Conservation (phyloP, 306 rosid species). For the Gastrolobium bilobum region DNA sequence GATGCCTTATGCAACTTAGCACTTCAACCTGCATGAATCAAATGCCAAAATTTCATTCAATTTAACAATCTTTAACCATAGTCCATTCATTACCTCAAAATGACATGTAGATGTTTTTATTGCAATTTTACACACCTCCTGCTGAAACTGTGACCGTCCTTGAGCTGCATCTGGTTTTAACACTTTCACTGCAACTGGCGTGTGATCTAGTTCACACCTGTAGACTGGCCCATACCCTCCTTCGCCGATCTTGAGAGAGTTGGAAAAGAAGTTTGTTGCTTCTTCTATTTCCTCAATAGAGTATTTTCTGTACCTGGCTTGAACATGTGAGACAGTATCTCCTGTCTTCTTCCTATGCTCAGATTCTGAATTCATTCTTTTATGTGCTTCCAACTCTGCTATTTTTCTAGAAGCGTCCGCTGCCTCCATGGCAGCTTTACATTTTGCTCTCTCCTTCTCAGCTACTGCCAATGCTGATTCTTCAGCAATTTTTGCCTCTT, state of each 20-base stretch:
- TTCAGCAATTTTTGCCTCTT: constrained; percentile 62
- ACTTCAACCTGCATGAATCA: constrained; percentile 71
- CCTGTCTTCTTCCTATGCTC: constrained; percentile 49
- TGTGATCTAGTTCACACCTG: constrained; percentile 78
- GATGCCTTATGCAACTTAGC: constrained; percentile 83
- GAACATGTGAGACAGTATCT: constrained; percentile 20
- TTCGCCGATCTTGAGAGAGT: constrained; percentile 76
- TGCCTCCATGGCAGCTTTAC: constrained; percentile 70
- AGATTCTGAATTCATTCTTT: constrained; percentile 59
- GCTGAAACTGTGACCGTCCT: constrained; percentile 83
- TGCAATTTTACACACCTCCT: constrained; percentile 63
- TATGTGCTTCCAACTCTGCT: constrained; percentile 72
- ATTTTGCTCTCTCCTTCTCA: constrained; percentile 71
- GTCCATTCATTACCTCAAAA: constrained; percentile 21
- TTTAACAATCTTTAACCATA: neutral
- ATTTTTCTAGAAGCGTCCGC: constrained; percentile 70
- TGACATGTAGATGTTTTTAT: neutral
- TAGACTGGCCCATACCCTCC: constrained; percentile 94
- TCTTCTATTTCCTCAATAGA: constrained; percentile 73
- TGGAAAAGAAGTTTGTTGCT: constrained; percentile 65
- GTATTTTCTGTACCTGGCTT: constrained; percentile 74
- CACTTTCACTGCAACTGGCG: constrained; percentile 81
- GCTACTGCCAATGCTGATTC: constrained; percentile 68
- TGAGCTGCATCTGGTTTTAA: constrained; percentile 83
- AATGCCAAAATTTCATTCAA: constrained; percentile 25